These are phyloP conservation scores for Pholiota adiposa DNA, from an alignment of 1,284 basidiomycete species.

Conservation along the genomic window DNA sequence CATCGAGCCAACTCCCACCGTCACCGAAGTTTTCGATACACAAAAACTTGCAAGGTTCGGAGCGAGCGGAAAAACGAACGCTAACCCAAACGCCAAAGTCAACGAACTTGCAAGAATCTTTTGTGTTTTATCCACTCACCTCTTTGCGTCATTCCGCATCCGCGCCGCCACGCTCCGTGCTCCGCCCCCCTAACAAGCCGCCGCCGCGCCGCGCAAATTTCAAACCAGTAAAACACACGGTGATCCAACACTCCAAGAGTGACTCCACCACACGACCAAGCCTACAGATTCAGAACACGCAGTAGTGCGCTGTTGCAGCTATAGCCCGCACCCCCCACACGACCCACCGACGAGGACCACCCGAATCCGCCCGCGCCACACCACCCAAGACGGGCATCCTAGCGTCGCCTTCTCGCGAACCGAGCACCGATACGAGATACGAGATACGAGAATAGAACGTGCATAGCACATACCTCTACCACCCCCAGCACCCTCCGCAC, in stretches of 20 bases:
- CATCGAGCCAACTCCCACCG: not conserved
- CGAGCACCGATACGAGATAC: not conserved
- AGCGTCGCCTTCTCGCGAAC: not conserved
- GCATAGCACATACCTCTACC: too few species aligned
- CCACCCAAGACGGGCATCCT: not conserved
- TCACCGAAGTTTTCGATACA: not conserved
- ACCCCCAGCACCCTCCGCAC: too few species aligned
- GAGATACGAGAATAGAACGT: not conserved
- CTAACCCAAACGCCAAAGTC: too few species aligned
- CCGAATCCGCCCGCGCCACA: not conserved
- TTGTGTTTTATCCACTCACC: too few species aligned
- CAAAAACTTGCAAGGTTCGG: too few species aligned
- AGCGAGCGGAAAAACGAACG: too few species aligned
- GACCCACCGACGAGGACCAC: not conserved
- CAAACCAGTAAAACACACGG: not conserved
- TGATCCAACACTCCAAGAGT: not conserved
- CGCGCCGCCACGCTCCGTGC: not conserved
- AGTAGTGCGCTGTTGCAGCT: not conserved
- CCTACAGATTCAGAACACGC: not conserved
- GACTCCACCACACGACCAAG: not conserved
- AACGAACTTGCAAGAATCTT: too few species aligned
- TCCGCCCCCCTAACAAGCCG: not conserved
- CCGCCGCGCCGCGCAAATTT: not conserved
- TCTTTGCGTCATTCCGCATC: not conserved
- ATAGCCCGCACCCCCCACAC: not conserved